Base-by-base conservation (phyloP, 805 yeast species). In the Ogataea paraovalis region DNA sequence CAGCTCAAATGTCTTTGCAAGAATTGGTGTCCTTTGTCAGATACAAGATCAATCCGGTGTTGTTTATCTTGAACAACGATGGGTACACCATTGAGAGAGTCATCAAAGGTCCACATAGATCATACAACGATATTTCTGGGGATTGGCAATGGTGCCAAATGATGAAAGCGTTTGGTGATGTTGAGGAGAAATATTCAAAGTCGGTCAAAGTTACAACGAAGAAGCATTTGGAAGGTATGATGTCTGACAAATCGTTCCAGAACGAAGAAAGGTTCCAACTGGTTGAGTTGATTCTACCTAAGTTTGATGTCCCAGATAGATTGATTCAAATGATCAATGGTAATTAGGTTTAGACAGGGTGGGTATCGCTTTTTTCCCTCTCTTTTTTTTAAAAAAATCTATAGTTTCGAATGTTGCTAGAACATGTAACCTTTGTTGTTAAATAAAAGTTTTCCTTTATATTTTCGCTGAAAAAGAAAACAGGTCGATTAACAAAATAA, bases 101-200 rank as follows among this genome's bases (percentile, higher is more conserved):
- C 19, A 75, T 77, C 44, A 64, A 66, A 48, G 82, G 81, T 4
- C 76, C 79, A n/a, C 56, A 67, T 4, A 65, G 79, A 44, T 64
- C 75, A 0, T 77, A 76, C 54, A 77, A 77, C 54, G 81, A 77
- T 51, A 74, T 77, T 39, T 68, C 72, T 45, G 66, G 65, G 7
- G 56, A 64, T n/a, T 74, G 80, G 79, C 62, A 83, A 53, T 90
- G 96, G 96, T 74, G 83, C 8, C 70, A 79, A 48, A 67, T 87
- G 44, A 72, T 87, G 53, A 71, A 74, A 51, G 75, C 79, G 19
- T 85, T 91, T 59, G 91, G 90, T n/a, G 89, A 75, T 53, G 58
- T 64, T 14, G 38, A 45, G 2, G 64, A 67, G 9, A 60, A 66
- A 48, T 60, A 59, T 44, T 51, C 69, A 41, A 60, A 58, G 38